phyloP scores from a whole-genome alignment of 495 filamentous ascomycete species.

The Poronia punctata region DNA sequence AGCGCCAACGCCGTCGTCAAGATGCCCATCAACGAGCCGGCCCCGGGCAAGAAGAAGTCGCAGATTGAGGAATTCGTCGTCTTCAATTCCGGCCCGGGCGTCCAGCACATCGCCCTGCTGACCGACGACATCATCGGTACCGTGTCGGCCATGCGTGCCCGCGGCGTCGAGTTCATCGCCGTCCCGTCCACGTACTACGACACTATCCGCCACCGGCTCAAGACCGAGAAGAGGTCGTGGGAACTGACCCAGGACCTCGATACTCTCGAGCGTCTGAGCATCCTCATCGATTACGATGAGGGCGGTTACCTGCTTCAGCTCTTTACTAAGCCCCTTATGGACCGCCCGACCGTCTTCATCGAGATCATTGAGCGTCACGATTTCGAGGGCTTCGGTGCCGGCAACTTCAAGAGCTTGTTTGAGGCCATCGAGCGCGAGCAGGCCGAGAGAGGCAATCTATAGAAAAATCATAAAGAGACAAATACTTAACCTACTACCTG shows the following conservation, averaged over 20 bases:
- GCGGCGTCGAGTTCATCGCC: constrained; percentile 83
- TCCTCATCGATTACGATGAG: constrained; percentile 89
- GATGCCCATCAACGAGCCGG: constrained; percentile 97
- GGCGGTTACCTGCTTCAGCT: constrained; percentile 76
- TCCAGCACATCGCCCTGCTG: constrained; percentile 85
- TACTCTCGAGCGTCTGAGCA: constrained; percentile 62
- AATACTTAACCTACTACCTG: not conserved
- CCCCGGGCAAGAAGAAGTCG: constrained; percentile 71
- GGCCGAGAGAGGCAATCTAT: constrained; percentile 72
- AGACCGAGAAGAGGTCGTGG: constrained; percentile 42
- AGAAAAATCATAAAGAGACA: not conserved
- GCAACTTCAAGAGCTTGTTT: constrained; percentile 91
- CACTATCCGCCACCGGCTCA: constrained; percentile 62
- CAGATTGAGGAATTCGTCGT: constrained; percentile 93
- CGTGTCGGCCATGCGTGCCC: constrained; percentile 64
- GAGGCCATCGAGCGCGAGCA: constrained; percentile 91
- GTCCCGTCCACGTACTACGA: constrained; percentile 79
- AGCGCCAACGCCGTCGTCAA: constrained; percentile 71
- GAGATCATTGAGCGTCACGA: constrained; percentile 88
- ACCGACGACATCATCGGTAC: constrained; percentile 70
- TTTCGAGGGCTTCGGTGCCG: constrained; percentile 84
- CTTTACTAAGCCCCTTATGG: constrained; percentile 88
- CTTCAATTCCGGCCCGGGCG: constrained; percentile 78
- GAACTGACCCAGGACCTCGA: constrained; percentile 70
- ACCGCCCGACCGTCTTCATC: constrained; percentile 87